Conservation (phyloP, 2,329 filamentous ascomycete genomes). For the Blumeria graminis region DNA sequence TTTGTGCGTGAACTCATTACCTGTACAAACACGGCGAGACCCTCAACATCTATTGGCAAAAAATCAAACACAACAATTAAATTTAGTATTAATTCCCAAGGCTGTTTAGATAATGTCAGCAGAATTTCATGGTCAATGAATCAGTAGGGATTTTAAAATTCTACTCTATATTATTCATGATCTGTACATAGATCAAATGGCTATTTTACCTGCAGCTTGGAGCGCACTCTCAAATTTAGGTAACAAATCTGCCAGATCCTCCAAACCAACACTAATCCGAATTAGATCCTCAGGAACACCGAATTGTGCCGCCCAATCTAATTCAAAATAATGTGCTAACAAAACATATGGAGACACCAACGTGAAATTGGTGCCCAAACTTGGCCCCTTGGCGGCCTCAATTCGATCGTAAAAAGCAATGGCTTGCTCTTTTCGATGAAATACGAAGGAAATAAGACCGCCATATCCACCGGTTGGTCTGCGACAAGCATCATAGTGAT, state of each 20-base stretch:
- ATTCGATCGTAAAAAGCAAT: constrained; percentile 66
- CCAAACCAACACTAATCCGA: constrained; percentile 71
- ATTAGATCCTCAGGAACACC: constrained; percentile 64
- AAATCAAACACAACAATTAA: too few relatives aligned
- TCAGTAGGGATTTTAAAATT: neutral
- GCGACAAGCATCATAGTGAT: constrained; percentile 57
- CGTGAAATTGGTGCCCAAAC: constrained; percentile 90
- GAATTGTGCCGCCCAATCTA: constrained; percentile 70
- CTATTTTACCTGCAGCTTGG: constrained; percentile 22
- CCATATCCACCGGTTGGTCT: constrained; percentile 63
- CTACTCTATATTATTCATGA: neutral
- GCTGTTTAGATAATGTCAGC: too few relatives aligned
- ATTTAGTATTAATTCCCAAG: too few relatives aligned
- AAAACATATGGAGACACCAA: constrained; percentile 77
- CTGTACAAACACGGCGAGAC: too few relatives aligned
- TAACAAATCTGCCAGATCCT: constrained; percentile 45
- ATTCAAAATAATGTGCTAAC: constrained; percentile 70
- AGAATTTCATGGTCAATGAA: neutral
- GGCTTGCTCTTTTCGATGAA: constrained; percentile 44
- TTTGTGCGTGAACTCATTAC: too few relatives aligned
- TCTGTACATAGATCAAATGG: neutral
- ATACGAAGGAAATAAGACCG: constrained; percentile 66
- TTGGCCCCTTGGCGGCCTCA: constrained; percentile 79
- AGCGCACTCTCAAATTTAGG: constrained; percentile 45
- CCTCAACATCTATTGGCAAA: too few relatives aligned